Conservation (phyloP, 257 asterid species). For the Gentiana dahurica region DNA sequence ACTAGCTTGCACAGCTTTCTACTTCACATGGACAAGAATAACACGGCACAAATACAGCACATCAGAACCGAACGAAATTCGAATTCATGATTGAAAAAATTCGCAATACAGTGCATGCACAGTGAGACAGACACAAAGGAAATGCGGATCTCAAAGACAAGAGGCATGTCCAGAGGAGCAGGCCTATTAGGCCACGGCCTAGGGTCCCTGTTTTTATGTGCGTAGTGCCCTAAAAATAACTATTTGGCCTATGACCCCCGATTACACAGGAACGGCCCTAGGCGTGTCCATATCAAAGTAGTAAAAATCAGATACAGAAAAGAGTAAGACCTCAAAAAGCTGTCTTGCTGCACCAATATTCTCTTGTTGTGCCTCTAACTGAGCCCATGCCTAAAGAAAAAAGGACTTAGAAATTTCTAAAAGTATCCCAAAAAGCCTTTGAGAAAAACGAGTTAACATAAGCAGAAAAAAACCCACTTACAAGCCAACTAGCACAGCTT, state of each 20-base stretch:
- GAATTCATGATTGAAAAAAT: neutral
- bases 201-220: too few species aligned
- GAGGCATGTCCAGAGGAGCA: too few species aligned
- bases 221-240: too few species aligned
- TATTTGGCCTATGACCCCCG: too few species aligned
- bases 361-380: slow-evolving; percentile 82
- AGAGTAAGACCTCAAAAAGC: slow-evolving; percentile 59
- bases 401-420: neutral
- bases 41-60: neutral
- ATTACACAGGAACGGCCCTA: too few species aligned
- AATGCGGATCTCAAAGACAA: slow-evolving; percentile 1
- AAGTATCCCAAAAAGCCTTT: too few species aligned
- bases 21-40: slow-evolving; percentile 10
- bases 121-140: neutral
- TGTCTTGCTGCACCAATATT: slow-evolving; percentile 47
- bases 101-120: neutral
- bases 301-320: slow-evolving; percentile 2
- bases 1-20: slow-evolving; percentile 95
- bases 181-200: too few species aligned
- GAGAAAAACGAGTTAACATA: too few species aligned
- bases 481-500: slow-evolving; percentile 99
- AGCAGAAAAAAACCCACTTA: slow-evolving; percentile 25
- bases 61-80: neutral
- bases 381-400: slow-evolving; percentile 61
- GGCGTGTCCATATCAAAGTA: neutral